Conservation (phyloP, 805 yeast species). For the Yarrowia yakushimensis region DNA sequence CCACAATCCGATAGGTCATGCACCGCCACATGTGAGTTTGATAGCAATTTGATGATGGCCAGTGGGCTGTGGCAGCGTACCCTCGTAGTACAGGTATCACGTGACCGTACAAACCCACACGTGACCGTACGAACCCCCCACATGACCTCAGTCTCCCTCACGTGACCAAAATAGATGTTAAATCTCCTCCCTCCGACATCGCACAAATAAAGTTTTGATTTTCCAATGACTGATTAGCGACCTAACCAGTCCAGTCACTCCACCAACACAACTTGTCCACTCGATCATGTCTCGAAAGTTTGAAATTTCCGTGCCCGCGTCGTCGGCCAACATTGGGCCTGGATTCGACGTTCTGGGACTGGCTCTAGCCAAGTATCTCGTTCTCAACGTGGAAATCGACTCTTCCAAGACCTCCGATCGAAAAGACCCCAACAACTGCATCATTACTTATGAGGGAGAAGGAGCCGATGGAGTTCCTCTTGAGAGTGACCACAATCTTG, state of each 20-base stretch:
- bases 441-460: conserved; percentile 66
- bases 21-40: too few relatives aligned
- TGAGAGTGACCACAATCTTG: conserved; percentile 71
- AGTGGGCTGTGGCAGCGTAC: too few relatives aligned
- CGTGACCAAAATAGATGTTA: too few relatives aligned
- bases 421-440: conserved; percentile 69
- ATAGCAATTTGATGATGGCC: too few relatives aligned
- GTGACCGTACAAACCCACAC: too few relatives aligned
- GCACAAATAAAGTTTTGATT: neutral
- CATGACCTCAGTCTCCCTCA: too few relatives aligned
- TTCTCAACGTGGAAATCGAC: conserved; percentile 66
- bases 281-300: conserved; percentile 55
- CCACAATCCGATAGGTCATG: too few relatives aligned
- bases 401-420: conserved; percentile 31
- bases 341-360: conserved; percentile 97
- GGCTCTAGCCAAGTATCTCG: conserved; percentile 72
- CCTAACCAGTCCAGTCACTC: neutral
- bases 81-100: too few relatives aligned
- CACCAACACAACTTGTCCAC: too few relatives aligned
- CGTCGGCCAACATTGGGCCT: conserved; percentile 97
- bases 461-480: conserved; percentile 81
- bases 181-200: too few relatives aligned
- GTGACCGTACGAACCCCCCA: too few relatives aligned
- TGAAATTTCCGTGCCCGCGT: conserved; percentile 80
- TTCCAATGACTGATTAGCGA: neutral